Conservation (phyloP, 306 rosid genomes). For the Heteromeles arbutifolia region DNA sequence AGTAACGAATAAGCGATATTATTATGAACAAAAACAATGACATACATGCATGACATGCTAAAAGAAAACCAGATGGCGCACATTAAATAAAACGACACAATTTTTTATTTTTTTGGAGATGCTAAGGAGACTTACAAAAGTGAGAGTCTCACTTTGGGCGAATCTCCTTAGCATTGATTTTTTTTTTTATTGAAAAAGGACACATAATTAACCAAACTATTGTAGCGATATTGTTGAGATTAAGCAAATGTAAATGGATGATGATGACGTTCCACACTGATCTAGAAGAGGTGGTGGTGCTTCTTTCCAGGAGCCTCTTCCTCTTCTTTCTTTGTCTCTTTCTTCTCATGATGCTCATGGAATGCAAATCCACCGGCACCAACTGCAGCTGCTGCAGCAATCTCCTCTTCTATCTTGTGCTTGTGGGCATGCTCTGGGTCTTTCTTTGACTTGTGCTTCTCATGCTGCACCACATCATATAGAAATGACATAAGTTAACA, state of each 20-base stretch:
- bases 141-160: no score
- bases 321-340: constrained; percentile 49
- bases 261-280: not conserved
- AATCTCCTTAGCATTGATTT: no score
- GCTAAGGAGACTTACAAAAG: no score
- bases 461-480: constrained; percentile 35
- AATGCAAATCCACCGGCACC: constrained; percentile 67
- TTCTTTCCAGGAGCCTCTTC: constrained; percentile 62
- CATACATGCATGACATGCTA: not conserved
- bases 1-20: not conserved
- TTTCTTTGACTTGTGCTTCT: constrained; percentile 54
- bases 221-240: no score
- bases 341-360: constrained; percentile 70
- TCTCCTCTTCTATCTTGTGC: constrained; percentile 78
- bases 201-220: no score
- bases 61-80: not conserved
- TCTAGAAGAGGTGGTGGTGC: constrained; percentile 50
- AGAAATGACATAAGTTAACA: not conserved
- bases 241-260: no score
- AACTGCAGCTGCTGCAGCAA: constrained; percentile 52
- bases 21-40: not conserved
- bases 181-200: no score
- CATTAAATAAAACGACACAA: not conserved
- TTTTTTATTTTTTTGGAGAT: no score
- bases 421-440: constrained; percentile 59